A percentile compares a stretch with the other conserved stretches of the same genome.
Conservation (phyloP, 2,329 filamentous ascomycete species). For the Calonectria pseudoturangicola region DNA sequence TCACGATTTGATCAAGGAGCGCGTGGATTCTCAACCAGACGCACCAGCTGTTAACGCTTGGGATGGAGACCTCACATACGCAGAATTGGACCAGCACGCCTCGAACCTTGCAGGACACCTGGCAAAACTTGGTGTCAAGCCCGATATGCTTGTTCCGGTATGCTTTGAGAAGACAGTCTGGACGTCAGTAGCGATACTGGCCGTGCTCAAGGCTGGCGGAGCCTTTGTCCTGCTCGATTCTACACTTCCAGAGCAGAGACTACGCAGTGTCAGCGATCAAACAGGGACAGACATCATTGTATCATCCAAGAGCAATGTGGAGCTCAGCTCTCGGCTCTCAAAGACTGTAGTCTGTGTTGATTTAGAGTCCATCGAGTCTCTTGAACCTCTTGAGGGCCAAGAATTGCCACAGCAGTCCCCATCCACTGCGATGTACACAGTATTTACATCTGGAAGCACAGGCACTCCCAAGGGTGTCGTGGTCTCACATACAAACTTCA, state of each 20-base stretch:
- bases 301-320: neutral
- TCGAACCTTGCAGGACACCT: slow-evolving; percentile 61
- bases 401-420: neutral
- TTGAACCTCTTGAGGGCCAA: neutral
- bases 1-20: slow-evolving; percentile 40
- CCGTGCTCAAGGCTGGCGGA: slow-evolving; percentile 50
- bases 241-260: slow-evolving; percentile 24
- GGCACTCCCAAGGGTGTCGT: slow-evolving; percentile 28
- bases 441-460: slow-evolving; percentile 32
- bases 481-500: slow-evolving; percentile 13
- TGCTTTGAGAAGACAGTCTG: slow-evolving; percentile 51
- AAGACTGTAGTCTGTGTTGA: neutral
- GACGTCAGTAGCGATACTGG: slow-evolving; percentile 47
- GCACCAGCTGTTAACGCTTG: slow-evolving; percentile 47
- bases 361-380: neutral
- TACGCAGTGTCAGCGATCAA: slow-evolving; percentile 22
- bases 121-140: slow-evolving; percentile 52
- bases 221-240: slow-evolving; percentile 43
- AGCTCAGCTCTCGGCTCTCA: neutral
- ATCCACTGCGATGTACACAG: slow-evolving; percentile 12
- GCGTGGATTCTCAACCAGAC: slow-evolving; percentile 33
- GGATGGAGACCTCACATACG: slow-evolving; percentile 61
- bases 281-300: neutral
- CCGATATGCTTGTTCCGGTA: slow-evolving; percentile 45
- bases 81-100: slow-evolving; percentile 62